phyloP scores from a whole-genome alignment of 176 grass and related monocot species.

The Dactylis glomerata region DNA sequence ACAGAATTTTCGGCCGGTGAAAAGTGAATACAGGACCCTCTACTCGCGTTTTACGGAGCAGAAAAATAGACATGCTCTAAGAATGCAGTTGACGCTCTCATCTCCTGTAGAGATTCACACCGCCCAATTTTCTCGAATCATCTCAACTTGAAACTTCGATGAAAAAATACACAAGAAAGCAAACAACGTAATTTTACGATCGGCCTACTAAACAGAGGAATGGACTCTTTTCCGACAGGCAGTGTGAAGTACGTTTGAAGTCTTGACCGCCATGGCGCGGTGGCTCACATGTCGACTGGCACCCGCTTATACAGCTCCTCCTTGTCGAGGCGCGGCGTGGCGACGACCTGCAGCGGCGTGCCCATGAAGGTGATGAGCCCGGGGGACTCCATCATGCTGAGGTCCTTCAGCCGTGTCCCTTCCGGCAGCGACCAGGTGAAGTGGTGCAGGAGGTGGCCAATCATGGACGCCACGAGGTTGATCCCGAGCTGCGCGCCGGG shows the following conservation, averaged over 20 bases:
- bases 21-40: no score
- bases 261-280: neutral
- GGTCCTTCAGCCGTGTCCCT: neutral
- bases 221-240: neutral
- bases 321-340: neutral
- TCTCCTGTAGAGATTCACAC: no score
- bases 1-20: no score
- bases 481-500: conserved; percentile 13
- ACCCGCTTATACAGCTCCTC: neutral
- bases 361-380: neutral
- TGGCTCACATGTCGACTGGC: neutral
- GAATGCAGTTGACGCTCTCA: no score
- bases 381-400: neutral
- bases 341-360: neutral
- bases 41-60: no score
- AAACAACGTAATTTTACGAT: neutral
- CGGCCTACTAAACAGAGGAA: neutral
- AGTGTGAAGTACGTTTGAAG: neutral
- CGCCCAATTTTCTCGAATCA: no score
- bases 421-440: neutral
- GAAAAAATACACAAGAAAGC: no score
- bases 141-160: no score
- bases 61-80: no score
- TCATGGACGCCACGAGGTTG: neutral
- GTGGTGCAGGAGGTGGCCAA: neutral